Conservation (phyloP, 2,329 filamentous ascomycete species). For the Cladorrhinum sp. region DNA sequence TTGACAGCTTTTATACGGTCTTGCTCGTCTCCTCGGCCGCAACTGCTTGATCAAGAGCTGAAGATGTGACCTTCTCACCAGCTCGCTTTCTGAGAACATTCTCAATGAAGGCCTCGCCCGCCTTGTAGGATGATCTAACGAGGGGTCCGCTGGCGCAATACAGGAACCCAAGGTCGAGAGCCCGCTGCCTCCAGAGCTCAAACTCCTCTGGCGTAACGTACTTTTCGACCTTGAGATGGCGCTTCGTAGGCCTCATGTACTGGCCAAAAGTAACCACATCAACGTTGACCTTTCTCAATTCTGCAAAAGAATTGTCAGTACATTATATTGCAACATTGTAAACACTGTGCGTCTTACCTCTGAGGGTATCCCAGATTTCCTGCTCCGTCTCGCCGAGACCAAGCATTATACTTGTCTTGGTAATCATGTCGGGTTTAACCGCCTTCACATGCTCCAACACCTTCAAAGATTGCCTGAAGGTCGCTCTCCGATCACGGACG, state of each 20-base stretch:
- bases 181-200: slow-evolving; percentile 84
- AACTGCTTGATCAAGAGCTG: too few relatives aligned
- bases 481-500: slow-evolving; percentile 85
- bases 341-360: slow-evolving; percentile 47
- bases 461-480: slow-evolving; percentile 77
- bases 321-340: background rate
- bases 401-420: slow-evolving; percentile 98
- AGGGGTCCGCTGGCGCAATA: slow-evolving; percentile 94
- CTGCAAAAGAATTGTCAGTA: slow-evolving; percentile 38
- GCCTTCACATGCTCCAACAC: slow-evolving; percentile 82
- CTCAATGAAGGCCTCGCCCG: slow-evolving; percentile 97
- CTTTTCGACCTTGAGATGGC: slow-evolving; percentile 94
- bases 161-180: slow-evolving; percentile 91
- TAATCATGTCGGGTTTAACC: slow-evolving; percentile 72
- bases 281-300: slow-evolving; percentile 75
- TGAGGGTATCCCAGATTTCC: slow-evolving; percentile 75
- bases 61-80: too few relatives aligned
- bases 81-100: slow-evolving; percentile 88
- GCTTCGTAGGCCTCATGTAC: slow-evolving; percentile 98
- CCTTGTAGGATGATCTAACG: slow-evolving; percentile 94
- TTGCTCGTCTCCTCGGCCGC: too few relatives aligned
- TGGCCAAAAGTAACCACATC: slow-evolving; percentile 99
- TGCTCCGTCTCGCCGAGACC: slow-evolving; percentile 89
- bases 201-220: slow-evolving; percentile 92
- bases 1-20: too few relatives aligned